Evolutionary conservation across 768 basidiomycete species (phyloP).

Genomic region (Antrodiella citrinella): DNA sequence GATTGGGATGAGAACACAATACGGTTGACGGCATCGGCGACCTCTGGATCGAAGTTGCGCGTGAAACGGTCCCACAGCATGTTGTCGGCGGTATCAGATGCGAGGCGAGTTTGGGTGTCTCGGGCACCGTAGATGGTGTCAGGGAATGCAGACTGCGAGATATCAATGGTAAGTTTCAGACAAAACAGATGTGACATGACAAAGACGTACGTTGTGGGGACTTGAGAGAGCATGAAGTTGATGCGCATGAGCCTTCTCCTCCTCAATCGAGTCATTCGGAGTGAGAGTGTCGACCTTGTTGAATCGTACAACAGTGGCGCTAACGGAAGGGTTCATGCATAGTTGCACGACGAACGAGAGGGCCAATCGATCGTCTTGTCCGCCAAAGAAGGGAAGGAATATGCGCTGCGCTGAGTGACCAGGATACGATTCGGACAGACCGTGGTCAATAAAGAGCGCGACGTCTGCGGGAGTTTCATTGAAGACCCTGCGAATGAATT

Average conservation of each 20-base stretch:
- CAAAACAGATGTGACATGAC: conserved; percentile 1
- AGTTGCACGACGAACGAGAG: conserved; percentile 75
- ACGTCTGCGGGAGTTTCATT: conserved; percentile 65
- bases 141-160: conserved; percentile 38
- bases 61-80: conserved; percentile 11
- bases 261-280: conserved; percentile 22
- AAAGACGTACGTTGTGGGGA: conserved; percentile 25
- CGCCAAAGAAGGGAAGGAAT: conserved; percentile 89
- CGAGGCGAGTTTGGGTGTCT: conserved; percentile 57
- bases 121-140: conserved; percentile 69
- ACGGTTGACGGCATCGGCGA: conserved; percentile 44
- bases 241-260: conserved; percentile 16
- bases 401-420: conserved; percentile 44
- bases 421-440: conserved; percentile 27
- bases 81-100: conserved; percentile 50
- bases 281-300: conserved; percentile 32
- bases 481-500: conserved; percentile 82
- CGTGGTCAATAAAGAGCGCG: conserved; percentile 79
- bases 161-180: too few species aligned
- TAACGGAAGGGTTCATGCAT: conserved; percentile 54
- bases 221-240: conserved; percentile 8
- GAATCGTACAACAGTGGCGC: conserved; percentile 69
- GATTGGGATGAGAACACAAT: conserved; percentile 50
- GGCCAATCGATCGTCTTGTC: conserved; percentile 86
- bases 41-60: conserved; percentile 2